phyloP scores from a whole-genome alignment of 768 basidiomycete species.

The Psilocybe tampanensis region DNA sequence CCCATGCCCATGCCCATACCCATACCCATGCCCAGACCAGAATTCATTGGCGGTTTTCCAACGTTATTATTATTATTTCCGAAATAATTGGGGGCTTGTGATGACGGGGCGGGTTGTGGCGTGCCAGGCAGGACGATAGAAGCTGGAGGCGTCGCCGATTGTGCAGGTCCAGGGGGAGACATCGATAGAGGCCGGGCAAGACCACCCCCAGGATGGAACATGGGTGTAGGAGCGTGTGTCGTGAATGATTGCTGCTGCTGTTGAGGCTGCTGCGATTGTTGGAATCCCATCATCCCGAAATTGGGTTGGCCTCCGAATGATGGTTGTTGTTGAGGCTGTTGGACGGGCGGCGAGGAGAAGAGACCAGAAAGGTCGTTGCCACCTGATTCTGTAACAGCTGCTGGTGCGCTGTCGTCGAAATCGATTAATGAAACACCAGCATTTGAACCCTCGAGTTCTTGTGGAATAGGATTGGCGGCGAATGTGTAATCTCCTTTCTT shows the following conservation, averaged over 20 bases:
- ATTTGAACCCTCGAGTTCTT: conserved; percentile 42
- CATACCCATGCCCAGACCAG: conserved; percentile 24
- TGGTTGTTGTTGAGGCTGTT: conserved; percentile 14
- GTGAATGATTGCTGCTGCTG: conserved; percentile 2
- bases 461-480: conserved; percentile 69
- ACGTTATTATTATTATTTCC: conserved; percentile 18
- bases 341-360: conserved; percentile 43
- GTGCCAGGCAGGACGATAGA: conserved; percentile 43
- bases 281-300: conserved; percentile 5
- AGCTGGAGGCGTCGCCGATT: conserved; percentile 38
- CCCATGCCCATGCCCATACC: conserved; percentile 13
- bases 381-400: conserved; percentile 27
- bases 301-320: conserved; percentile 8
- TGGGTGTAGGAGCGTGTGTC: conserved; percentile 9
- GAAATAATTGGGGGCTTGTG: conserved; percentile 32
- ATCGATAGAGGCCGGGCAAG: conserved; percentile 8
- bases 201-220: conserved; percentile 4
- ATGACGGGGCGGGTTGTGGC: conserved; percentile 14
- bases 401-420: conserved; percentile 57
- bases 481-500: conserved; percentile 85
- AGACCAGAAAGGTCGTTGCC: conserved; percentile 63
- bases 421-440: conserved; percentile 66
- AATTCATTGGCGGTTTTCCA: conserved; percentile 6
- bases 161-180: conserved; percentile 15
- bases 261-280: conserved; percentile 5